These are phyloP conservation scores for Penicillium hordei DNA, from an alignment of 2,329 filamentous ascomycete species.

Conservation along the genomic window DNA sequence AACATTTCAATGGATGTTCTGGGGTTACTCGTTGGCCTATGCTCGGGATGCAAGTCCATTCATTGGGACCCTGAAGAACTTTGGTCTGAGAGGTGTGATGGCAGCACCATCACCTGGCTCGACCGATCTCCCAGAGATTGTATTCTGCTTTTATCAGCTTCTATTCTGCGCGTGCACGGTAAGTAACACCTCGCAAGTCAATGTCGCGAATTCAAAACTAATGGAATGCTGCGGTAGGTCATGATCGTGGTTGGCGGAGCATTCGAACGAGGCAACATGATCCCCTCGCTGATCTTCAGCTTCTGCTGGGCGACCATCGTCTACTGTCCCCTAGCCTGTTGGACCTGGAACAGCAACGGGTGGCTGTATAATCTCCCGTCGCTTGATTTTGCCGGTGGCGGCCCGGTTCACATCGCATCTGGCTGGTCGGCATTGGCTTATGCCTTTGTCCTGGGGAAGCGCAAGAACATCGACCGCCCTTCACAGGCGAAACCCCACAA, in stretches of 20 bases:
- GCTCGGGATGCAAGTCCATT: conserved; percentile 60
- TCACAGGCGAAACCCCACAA: conserved; percentile 64
- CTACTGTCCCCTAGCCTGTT: conserved; percentile 72
- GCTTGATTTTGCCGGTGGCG: conserved; percentile 73
- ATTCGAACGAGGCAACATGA: conserved; percentile 63
- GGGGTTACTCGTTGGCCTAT: conserved; percentile 65
- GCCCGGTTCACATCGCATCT: conserved; percentile 72
- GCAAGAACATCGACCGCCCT: conserved; percentile 55
- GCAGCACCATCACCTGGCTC: conserved; percentile 61
- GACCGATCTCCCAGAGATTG: conserved; percentile 60
- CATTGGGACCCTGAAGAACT: conserved; percentile 63
- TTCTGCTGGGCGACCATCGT: conserved; percentile 71
- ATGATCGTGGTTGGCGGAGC: conserved; percentile 66
- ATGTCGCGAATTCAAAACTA: neutral
- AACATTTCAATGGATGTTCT: conserved; percentile 60
- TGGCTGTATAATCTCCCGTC: conserved; percentile 69
- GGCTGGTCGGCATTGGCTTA: conserved; percentile 72
- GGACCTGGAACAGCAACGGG: conserved; percentile 73
- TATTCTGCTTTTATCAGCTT: conserved; percentile 66
- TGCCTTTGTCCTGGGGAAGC: conserved; percentile 70
- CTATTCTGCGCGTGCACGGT: conserved; percentile 57
- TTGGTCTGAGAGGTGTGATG: conserved; percentile 61
- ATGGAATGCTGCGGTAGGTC: conserved; percentile 48
- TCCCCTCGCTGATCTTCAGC: conserved; percentile 67
- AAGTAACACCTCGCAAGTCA: conserved; percentile 1